These are phyloP conservation scores for Rhododendron ferrugineum DNA, from an alignment of 148 eudicot species.

Conservation along the genomic window DNA sequence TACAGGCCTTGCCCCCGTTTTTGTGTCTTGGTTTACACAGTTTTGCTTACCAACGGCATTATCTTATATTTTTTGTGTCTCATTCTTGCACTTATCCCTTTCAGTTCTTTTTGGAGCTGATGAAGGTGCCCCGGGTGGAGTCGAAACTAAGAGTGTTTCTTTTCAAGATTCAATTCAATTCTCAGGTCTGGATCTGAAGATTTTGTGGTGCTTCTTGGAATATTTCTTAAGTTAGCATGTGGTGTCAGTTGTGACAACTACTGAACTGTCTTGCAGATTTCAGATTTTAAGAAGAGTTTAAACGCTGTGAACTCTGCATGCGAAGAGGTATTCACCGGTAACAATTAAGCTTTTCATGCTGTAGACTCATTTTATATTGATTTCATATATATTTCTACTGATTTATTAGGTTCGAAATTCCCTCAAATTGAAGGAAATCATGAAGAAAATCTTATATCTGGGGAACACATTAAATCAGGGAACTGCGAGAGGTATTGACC, in stretches of 20 bases:
- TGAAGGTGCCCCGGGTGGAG: constrained; percentile 97
- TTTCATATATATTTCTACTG: not conserved
- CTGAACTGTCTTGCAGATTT: constrained; percentile 38
- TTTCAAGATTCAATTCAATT: constrained; percentile 89
- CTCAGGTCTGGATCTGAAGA: constrained; percentile 54
- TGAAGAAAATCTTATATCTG: constrained; percentile 70
- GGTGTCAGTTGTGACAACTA: constrained; percentile 9
- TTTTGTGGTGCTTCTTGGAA: not conserved
- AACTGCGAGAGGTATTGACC: constrained; percentile 78
- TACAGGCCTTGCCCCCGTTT: not conserved
- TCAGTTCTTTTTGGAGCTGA: constrained; percentile 91
- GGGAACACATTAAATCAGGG: constrained; percentile 88
- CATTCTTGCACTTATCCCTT: constrained; percentile 17
- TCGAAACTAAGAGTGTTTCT: constrained; percentile 84
- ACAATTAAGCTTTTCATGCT: constrained; percentile 15
- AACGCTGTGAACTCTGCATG: constrained; percentile 77
- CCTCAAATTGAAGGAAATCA: constrained; percentile 69
- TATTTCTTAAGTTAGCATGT: constrained; percentile 2
- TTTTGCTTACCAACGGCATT: not conserved
- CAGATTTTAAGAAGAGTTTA: constrained; percentile 75
- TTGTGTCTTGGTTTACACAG: constrained; percentile 4
- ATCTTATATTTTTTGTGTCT: not conserved
- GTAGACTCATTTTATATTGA: constrained; percentile 8
- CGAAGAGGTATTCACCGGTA: constrained; percentile 55
- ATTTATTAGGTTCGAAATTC: constrained; percentile 66